phyloP scores from a whole-genome alignment of 1,284 basidiomycete genomes.

The Leccinum idahoense region DNA sequence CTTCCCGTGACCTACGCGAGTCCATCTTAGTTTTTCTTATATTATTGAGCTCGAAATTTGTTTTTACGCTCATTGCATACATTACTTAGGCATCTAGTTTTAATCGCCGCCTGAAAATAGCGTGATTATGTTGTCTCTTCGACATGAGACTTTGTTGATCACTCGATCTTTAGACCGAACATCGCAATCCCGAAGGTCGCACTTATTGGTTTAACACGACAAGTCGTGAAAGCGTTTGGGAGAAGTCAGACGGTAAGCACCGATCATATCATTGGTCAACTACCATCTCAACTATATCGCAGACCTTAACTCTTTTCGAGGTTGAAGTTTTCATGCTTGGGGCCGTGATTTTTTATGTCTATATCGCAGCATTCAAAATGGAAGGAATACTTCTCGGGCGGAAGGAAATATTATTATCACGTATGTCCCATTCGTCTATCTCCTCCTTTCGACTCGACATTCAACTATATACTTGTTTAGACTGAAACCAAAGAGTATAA shows the following conservation, averaged over 20 bases:
- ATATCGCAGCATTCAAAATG: conserved; percentile 73
- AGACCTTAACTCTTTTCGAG: conserved; percentile 85
- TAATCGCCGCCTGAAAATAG: too few species aligned
- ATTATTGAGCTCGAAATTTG: too few species aligned
- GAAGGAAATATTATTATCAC: too few species aligned
- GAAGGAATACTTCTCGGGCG: conserved; percentile 79
- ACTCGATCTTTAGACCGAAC: conserved; percentile 52
- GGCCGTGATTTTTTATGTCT: conserved; percentile 1
- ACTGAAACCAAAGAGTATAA: conserved; percentile 82
- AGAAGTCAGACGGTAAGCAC: conserved; percentile 74
- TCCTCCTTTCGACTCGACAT: background rate
- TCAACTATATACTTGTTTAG: conserved; percentile 32
- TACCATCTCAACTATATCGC: conserved; percentile 10
- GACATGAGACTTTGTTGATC: conserved; percentile 4
- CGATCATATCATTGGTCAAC: conserved; percentile 6
- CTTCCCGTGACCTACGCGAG: too few species aligned
- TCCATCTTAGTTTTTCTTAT: too few species aligned
- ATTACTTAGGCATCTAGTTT: too few species aligned
- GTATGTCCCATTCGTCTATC: too few species aligned
- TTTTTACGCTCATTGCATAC: too few species aligned
- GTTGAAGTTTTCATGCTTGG: conserved; percentile 35
- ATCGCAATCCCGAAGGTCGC: conserved; percentile 78
- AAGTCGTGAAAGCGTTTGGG: conserved; percentile 79
- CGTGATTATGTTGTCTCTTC: conserved; percentile 19
- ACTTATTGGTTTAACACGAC: conserved; percentile 85